Evolutionary conservation across 2,329 filamentous ascomycete species (phyloP), one percentile per base, ranked within the genome.

Genomic region (Talaromyces sp.): DNA sequence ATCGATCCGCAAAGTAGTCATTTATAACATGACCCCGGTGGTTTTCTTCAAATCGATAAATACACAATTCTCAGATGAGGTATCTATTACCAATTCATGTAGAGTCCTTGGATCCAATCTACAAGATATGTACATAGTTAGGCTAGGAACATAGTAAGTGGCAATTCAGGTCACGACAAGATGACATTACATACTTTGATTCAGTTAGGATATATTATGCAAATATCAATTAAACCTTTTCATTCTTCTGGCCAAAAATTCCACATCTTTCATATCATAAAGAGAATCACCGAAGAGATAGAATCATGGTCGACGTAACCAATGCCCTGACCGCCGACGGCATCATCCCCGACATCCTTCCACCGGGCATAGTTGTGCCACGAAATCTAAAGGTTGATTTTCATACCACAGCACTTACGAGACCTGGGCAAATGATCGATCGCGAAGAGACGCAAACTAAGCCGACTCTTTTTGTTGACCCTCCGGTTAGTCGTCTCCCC

Each of bases 371-470:
- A 7, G 35, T 39, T 5, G 24, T 67, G 54, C 35, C 19, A n/a
- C 60, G 43, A 33, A 67, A 66, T n/a, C 63, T 67, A 3, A 59
- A 63, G n/a, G 54, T 67, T 3, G 13, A 47, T 19, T 67, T 60
- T 58, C 66, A 59, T 1, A 45, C 24, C 4, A 47, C 52, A 1
- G 63, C 33, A 7, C 60, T 67, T 22, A 27, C 50, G 6, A 57
- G 22, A 33, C 63, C 66, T 1, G 66, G 66, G 3, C 63, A 67
- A 10, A 62, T 59, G 60, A 67, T 67, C 35, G 58, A 63, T 37
- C 31, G 59, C 3, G 60, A 67, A 31, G 66, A 49, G 13, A 59
- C 63, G 37, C 66, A 66, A 16, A 27, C 33, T 6, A 50, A 63
- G 50, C 66, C 66, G 11, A 58, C n/a, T 19, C 52, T 66, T 22